phyloP scores from a whole-genome alignment of 2,329 filamentous ascomycete genomes.

The Cercospora beticola region DNA sequence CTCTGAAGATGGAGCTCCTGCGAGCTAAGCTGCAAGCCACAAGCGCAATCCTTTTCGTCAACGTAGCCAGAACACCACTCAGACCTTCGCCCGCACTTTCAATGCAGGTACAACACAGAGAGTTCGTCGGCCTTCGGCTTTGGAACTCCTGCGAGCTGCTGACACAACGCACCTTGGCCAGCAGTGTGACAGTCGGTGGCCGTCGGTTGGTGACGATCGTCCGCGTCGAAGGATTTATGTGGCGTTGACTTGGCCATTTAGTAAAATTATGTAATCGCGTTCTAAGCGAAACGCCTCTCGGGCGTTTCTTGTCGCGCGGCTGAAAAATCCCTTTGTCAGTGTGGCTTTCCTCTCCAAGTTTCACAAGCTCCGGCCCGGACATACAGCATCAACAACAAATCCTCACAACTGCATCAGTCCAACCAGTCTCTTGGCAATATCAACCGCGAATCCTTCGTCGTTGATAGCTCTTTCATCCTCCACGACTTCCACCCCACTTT shows the following conservation, averaged over 20 bases:
- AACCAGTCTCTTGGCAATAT: conserved; percentile 44
- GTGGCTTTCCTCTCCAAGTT: background rate
- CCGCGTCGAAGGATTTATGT: background rate
- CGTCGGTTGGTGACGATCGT: background rate
- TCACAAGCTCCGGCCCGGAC: background rate
- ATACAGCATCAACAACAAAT: background rate
- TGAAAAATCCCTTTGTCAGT: conserved; percentile 8
- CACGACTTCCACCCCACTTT: conserved; percentile 48
- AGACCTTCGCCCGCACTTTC: background rate
- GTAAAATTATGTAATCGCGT: background rate
- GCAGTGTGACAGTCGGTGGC: background rate
- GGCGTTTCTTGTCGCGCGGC: background rate
- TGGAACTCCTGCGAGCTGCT: background rate
- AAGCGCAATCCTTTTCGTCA: background rate
- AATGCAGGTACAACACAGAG: background rate
- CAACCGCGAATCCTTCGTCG: conserved; percentile 52
- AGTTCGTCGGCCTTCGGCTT: background rate
- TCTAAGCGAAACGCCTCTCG: background rate
- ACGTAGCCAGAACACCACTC: background rate
- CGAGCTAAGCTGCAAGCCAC: conserved; percentile 5
- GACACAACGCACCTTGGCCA: background rate
- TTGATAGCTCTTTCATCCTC: conserved; percentile 57
- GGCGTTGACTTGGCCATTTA: background rate
- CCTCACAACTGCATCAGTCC: conserved; percentile 24
- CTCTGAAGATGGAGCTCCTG: background rate